These are phyloP conservation scores for Pseudozyma hubeiensis DNA, from an alignment of 1,284 basidiomycete species.

Conservation along the genomic window DNA sequence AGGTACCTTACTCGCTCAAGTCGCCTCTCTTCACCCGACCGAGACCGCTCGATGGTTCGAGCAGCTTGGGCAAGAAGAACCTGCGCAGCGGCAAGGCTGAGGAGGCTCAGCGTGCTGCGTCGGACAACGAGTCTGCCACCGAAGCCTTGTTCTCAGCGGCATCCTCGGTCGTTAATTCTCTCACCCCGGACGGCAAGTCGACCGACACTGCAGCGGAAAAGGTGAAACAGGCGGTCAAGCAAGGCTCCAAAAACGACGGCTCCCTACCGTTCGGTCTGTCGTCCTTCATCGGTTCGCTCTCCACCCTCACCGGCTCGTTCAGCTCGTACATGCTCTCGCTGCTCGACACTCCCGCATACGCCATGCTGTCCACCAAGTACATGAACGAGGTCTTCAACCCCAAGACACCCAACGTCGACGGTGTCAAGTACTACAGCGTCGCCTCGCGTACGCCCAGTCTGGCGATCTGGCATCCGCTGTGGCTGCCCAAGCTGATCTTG, in stretches of 20 bases:
- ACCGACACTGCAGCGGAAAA: constrained; percentile 16
- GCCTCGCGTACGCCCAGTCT: constrained; percentile 81
- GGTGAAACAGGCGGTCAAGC: constrained; percentile 38
- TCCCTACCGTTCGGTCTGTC: constrained; percentile 43
- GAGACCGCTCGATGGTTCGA: constrained; percentile 38
- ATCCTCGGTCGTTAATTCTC: constrained; percentile 16
- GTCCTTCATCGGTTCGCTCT: constrained; percentile 49
- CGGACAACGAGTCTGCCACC: constrained; percentile 14
- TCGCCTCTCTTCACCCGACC: constrained; percentile 60
- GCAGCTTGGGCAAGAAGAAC: constrained; percentile 23
- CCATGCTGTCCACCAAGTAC: constrained; percentile 89
- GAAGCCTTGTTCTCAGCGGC: constrained; percentile 28
- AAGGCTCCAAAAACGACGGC: constrained; percentile 28
- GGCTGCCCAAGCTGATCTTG: constrained; percentile 93
- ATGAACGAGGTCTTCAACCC: constrained; percentile 91
- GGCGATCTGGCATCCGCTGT: constrained; percentile 90
- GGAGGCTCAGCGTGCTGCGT: constrained; percentile 1
- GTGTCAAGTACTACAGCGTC: constrained; percentile 91
- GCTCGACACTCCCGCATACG: constrained; percentile 96
- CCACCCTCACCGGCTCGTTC: constrained; percentile 79
- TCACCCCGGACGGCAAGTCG: constrained; percentile 1
- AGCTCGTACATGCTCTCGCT: constrained; percentile 89
- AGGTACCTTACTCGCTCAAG: constrained; percentile 63
- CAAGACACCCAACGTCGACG: constrained; percentile 80
- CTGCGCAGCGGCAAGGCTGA: constrained; percentile 9